Percentiles rank a stretch among this genome's conserved stretches.
These are phyloP conservation scores for Phaeophleospora eucalypticola DNA, from an alignment of 2,329 filamentous ascomycete species.

Conservation along the genomic window DNA sequence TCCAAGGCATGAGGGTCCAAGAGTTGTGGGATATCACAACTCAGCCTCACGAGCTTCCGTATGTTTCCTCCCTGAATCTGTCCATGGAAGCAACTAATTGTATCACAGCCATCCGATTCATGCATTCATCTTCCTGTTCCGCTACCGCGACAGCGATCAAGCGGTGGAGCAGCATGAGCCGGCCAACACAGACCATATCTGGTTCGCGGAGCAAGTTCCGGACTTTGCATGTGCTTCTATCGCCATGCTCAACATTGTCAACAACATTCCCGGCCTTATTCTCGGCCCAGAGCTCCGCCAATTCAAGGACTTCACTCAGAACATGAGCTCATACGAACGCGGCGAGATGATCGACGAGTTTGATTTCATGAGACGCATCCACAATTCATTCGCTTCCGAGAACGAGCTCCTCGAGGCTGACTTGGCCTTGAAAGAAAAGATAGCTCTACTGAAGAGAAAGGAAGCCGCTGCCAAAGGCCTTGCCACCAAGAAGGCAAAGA, in stretches of 20 bases:
- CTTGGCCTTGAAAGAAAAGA: slow-evolving; percentile 56
- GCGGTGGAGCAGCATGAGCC: slow-evolving; percentile 44
- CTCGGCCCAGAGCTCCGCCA: slow-evolving; percentile 65
- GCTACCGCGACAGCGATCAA: slow-evolving; percentile 56
- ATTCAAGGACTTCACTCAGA: slow-evolving; percentile 69
- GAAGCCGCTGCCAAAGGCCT: slow-evolving; percentile 27
- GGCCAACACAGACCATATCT: slow-evolving; percentile 62
- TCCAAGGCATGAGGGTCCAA: slow-evolving; percentile 66
- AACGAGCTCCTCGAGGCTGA: slow-evolving; percentile 73
- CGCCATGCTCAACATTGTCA: slow-evolving; percentile 86
- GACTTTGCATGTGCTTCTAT: slow-evolving; percentile 89
- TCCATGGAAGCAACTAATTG: slow-evolving; percentile 24
- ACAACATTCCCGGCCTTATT: slow-evolving; percentile 66
- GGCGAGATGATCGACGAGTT: slow-evolving; percentile 73
- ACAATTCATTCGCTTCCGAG: slow-evolving; percentile 83
- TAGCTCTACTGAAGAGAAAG: slow-evolving; percentile 35
- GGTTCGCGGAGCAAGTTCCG: slow-evolving; percentile 93
- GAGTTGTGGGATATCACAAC: slow-evolving; percentile 71
- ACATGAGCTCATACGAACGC: slow-evolving; percentile 66
- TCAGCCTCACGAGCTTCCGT: slow-evolving; percentile 57
- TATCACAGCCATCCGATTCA: slow-evolving; percentile 63
- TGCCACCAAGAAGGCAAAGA: slow-evolving; percentile 27
- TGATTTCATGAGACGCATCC: slow-evolving; percentile 70
- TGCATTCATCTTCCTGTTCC: slow-evolving; percentile 85
- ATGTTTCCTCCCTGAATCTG: background rate